phyloP scores from a whole-genome alignment of 2,329 filamentous ascomycete genomes.

The Didymellaceae sp. region DNA sequence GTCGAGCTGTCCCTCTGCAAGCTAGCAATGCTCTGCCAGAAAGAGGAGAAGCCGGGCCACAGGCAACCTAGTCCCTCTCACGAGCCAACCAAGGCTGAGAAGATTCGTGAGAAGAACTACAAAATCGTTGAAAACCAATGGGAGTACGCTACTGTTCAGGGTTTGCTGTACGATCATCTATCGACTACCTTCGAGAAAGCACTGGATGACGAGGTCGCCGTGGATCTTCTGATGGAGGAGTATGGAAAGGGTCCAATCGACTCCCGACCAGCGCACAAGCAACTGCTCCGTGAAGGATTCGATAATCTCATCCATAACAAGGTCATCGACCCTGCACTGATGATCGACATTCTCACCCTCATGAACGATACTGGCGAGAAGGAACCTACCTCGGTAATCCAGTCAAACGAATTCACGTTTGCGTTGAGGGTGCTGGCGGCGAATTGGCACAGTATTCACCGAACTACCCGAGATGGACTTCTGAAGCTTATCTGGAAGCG shows the following conservation, averaged over 20 bases:
- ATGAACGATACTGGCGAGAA: slow-evolving; percentile 63
- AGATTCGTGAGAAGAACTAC: slow-evolving; percentile 40
- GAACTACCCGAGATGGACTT: slow-evolving; percentile 54
- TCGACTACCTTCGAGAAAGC: slow-evolving; percentile 71
- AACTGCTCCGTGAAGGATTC: slow-evolving; percentile 75
- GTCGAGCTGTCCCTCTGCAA: slow-evolving; percentile 91
- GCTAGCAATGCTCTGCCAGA: slow-evolving; percentile 63
- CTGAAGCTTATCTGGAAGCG: slow-evolving; percentile 83
- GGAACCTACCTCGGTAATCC: slow-evolving; percentile 52
- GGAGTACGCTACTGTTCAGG: slow-evolving; percentile 78
- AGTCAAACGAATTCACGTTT: slow-evolving; percentile 71
- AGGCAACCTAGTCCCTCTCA: slow-evolving; percentile 41
- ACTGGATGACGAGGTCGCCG: slow-evolving; percentile 79
- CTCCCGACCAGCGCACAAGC: slow-evolving; percentile 70
- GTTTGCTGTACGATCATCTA: slow-evolving; percentile 75
- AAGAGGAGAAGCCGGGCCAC: slow-evolving; percentile 55
- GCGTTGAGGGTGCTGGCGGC: slow-evolving; percentile 67
- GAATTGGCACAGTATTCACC: slow-evolving; percentile 61
- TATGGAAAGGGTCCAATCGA: slow-evolving; percentile 62
- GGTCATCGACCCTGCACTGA: slow-evolving; percentile 64
- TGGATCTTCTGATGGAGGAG: slow-evolving; percentile 75
- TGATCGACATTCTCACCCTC: slow-evolving; percentile 81
- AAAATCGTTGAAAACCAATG: slow-evolving; percentile 64
- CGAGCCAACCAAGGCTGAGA: slow-evolving; percentile 49
- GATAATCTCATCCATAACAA: slow-evolving; percentile 73